These are phyloP conservation scores for Primulina eburnea DNA, from an alignment of 257 asterid species.

Conservation along the genomic window DNA sequence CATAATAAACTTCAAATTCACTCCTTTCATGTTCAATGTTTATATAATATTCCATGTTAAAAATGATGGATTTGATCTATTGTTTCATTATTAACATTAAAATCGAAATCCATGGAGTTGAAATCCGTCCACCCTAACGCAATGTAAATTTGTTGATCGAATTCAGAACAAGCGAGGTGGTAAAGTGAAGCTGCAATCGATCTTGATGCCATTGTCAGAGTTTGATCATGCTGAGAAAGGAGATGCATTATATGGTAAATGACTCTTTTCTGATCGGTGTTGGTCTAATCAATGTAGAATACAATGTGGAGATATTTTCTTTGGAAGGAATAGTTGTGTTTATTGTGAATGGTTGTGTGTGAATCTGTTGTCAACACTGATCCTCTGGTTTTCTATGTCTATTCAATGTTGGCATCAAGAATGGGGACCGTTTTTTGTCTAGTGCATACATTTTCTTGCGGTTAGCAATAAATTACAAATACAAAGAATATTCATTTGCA, in stretches of 20 bases:
- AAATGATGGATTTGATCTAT: no score
- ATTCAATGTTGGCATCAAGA: slow-evolving; percentile 27
- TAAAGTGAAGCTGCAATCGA: slow-evolving; percentile 65
- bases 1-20: no score
- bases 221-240: slow-evolving; percentile 77
- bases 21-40: no score
- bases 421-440: slow-evolving; percentile 39
- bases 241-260: slow-evolving; percentile 72
- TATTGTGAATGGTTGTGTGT: slow-evolving; percentile 29
- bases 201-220: slow-evolving; percentile 68
- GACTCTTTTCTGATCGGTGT: neutral
- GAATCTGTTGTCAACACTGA: slow-evolving; percentile 4
- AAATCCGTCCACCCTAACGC: no score
- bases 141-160: neutral
- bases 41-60: no score
- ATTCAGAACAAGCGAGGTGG: slow-evolving; percentile 70
- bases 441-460: slow-evolving; percentile 20
- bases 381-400: slow-evolving; percentile 19
- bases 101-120: no score
- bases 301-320: slow-evolving; percentile 11
- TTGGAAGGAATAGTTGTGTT: slow-evolving; percentile 11
- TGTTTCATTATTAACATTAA: no score
- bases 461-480: slow-evolving; percentile 21
- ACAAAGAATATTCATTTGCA: slow-evolving; percentile 10
- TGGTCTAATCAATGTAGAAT: neutral